A percentile compares a stretch with the other conserved stretches of the same genome.
Conservation (phyloP, 768 basidiomycete species). For the Rhodosporidiobolus sp. region DNA sequence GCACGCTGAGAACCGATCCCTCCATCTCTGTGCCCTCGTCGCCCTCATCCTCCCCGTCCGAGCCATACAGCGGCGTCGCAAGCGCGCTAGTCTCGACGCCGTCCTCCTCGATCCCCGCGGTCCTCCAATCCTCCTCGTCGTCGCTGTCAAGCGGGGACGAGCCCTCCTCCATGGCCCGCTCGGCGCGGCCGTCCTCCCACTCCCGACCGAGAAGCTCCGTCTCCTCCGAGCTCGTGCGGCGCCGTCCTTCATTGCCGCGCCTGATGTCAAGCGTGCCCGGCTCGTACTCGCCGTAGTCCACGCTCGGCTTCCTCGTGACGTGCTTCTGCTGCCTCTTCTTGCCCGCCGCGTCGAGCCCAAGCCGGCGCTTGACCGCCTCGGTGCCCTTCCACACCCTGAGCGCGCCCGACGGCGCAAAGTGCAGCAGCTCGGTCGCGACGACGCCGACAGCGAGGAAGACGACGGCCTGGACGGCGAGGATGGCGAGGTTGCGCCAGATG, state of each 20-base stretch:
- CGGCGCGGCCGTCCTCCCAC: not conserved
- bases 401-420: constrained; percentile 19
- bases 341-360: constrained; percentile 23
- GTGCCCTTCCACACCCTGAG: constrained; percentile 30
- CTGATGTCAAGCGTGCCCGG: not conserved
- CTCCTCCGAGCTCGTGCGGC: not conserved
- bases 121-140: constrained; percentile 20
- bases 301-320: not conserved
- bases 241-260: not conserved
- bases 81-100: constrained; percentile 19
- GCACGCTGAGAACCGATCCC: constrained; percentile 26
- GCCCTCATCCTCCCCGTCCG: not conserved
- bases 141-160: not conserved
- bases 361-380: constrained; percentile 5
- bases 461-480: constrained; percentile 45
- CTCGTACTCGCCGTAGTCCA: not conserved
- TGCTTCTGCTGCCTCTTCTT: not conserved
- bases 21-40: constrained; percentile 4
- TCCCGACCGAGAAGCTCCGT: not conserved
- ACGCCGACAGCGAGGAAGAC: constrained; percentile 37
- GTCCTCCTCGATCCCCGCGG: constrained; percentile 10
- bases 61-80: not conserved
- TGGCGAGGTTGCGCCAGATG: constrained; percentile 54
- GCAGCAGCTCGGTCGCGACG: constrained; percentile 31
- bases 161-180: constrained; percentile 8